Conservation (phyloP, 352 stramenopile genomes). For the Phytophthora colocasiae region DNA sequence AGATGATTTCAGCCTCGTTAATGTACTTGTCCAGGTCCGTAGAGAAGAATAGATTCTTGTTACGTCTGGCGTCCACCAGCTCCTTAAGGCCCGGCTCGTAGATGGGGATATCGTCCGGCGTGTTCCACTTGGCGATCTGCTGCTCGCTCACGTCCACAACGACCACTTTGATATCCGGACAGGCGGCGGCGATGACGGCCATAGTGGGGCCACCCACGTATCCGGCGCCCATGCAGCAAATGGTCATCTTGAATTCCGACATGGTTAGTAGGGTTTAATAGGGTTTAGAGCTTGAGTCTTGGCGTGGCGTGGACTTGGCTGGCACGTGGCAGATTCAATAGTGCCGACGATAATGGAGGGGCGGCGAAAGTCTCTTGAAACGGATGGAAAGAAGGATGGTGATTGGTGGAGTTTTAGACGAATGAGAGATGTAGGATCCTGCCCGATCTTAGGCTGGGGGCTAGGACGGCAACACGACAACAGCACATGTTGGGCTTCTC, state of each 20-base stretch:
- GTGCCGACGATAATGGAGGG: constrained; percentile 4
- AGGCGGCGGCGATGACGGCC: constrained; percentile 98
- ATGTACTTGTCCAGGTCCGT: constrained; percentile 98
- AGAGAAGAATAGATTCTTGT: constrained; percentile 99
- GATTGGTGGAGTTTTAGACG: constrained; percentile 22
- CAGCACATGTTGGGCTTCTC: too few relatives aligned
- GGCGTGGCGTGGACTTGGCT: not conserved
- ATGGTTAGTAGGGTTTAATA: constrained; percentile 18
- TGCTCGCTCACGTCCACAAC: constrained; percentile 97
- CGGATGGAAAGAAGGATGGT: constrained; percentile 4
- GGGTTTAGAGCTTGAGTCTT: constrained; percentile 4
- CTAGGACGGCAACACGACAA: constrained; percentile 2
- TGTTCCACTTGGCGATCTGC: constrained; percentile 99
- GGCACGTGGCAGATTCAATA: constrained; percentile 40
- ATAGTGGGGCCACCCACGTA: constrained; percentile 99
- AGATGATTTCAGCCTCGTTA: constrained; percentile 98
- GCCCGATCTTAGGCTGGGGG: constrained; percentile 19
- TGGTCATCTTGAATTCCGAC: constrained; percentile 82
- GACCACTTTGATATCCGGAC: constrained; percentile 97
- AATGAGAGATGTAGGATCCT: constrained; percentile 15
- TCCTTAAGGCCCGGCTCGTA: constrained; percentile 99
- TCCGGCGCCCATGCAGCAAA: constrained; percentile 98
- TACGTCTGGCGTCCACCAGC: constrained; percentile 93
- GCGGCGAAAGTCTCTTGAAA: constrained; percentile 17
- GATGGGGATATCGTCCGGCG: constrained; percentile 94